A percentile compares a stretch with the other conserved stretches of the same genome.
phyloP scores from a whole-genome alignment of 805 yeast species.

The Saccharomyces paradoxus region DNA sequence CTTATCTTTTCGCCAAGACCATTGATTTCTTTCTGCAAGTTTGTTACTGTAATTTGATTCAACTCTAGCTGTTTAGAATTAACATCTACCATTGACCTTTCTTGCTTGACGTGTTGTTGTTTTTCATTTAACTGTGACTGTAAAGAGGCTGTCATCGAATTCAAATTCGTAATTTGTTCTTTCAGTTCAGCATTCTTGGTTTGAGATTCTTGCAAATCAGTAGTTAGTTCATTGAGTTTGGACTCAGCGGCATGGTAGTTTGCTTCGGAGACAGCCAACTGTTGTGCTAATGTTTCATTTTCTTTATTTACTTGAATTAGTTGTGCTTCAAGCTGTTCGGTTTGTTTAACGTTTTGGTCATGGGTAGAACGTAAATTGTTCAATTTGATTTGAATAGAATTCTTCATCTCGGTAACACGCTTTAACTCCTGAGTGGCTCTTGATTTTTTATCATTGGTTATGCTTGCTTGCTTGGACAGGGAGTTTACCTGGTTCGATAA shows the following conservation, averaged over 20 bases:
- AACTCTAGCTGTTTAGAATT: slow-evolving; percentile 63
- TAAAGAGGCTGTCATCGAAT: slow-evolving; percentile 56
- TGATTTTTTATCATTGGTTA: slow-evolving; percentile 58
- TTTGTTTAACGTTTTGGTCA: slow-evolving; percentile 70
- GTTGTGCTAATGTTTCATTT: slow-evolving; percentile 60
- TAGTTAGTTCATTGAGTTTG: slow-evolving; percentile 53
- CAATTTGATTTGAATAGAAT: slow-evolving; percentile 67
- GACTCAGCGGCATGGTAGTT: slow-evolving; percentile 61
- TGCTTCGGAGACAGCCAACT: slow-evolving; percentile 71
- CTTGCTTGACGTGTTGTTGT: slow-evolving; percentile 49
- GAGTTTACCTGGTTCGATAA: slow-evolving; percentile 78
- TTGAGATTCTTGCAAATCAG: slow-evolving; percentile 58
- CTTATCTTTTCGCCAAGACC: slow-evolving; percentile 26
- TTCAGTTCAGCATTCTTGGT: slow-evolving; percentile 55
- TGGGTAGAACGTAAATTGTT: slow-evolving; percentile 58
- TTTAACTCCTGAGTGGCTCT: slow-evolving; percentile 72
- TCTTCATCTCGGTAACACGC: slow-evolving; percentile 56
- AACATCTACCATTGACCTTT: slow-evolving; percentile 55
- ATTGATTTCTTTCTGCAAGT: slow-evolving; percentile 36
- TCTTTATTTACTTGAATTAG: slow-evolving; percentile 56
- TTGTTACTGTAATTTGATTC: slow-evolving; percentile 42
- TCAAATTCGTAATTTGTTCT: slow-evolving; percentile 58
- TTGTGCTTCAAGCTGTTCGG: slow-evolving; percentile 58
- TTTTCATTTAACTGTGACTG: slow-evolving; percentile 47
- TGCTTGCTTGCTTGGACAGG: slow-evolving; percentile 63